Conservation (phyloP, 2,329 filamentous ascomycete species). For the Corniculantispora saksenae region DNA sequence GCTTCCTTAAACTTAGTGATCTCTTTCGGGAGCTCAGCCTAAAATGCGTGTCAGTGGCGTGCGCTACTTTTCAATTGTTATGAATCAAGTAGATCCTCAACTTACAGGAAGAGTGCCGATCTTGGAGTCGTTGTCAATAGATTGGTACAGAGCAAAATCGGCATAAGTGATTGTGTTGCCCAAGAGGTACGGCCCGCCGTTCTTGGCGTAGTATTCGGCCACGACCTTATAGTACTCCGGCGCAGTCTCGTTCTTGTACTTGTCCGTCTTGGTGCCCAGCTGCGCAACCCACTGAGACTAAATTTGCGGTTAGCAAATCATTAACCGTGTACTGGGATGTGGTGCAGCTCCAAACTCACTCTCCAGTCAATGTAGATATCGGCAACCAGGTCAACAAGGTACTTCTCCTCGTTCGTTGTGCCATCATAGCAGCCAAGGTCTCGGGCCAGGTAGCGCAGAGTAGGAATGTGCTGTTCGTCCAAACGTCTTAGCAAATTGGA, state of each 20-base stretch:
- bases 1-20: slow-evolving; percentile 6
- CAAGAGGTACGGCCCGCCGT: slow-evolving; percentile 37
- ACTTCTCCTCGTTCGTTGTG: slow-evolving; percentile 38
- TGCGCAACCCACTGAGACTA: slow-evolving; percentile 31
- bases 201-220: slow-evolving; percentile 32
- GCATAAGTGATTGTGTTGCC: slow-evolving; percentile 38
- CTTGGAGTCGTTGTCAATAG: slow-evolving; percentile 38
- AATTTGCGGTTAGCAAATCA: background rate
- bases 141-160: slow-evolving; percentile 42
- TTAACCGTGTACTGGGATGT: too few species aligned
- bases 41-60: background rate
- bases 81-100: too few species aligned
- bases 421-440: slow-evolving; percentile 39
- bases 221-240: slow-evolving; percentile 34
- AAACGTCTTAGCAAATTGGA: background rate
- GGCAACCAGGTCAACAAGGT: slow-evolving; percentile 36
- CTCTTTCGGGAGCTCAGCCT: background rate
- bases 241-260: slow-evolving; percentile 33
- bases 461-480: slow-evolving; percentile 31
- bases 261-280: slow-evolving; percentile 27
- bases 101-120: slow-evolving; percentile 39
- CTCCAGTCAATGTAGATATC: slow-evolving; percentile 43
- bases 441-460: slow-evolving; percentile 38
- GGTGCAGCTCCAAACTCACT: slow-evolving; percentile 25
- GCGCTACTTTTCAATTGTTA: background rate